Base-by-base conservation (phyloP, 345 rosid genomes). In the Lepidium didymum region DNA sequence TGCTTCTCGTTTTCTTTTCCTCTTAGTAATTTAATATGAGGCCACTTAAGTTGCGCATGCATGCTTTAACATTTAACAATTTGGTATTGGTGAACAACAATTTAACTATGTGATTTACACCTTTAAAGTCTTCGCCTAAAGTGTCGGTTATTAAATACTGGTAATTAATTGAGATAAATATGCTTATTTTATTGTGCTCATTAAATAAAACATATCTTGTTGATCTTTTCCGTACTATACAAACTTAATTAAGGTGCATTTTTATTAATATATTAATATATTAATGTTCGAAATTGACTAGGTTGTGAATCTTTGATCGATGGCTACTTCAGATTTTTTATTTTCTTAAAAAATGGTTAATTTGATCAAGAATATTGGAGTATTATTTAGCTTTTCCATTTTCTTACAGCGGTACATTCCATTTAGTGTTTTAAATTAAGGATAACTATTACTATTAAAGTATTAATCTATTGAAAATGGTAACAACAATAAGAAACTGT, bases 31-130 rank as follows among this genome's bases (percentile, higher is more conserved):
- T 62, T 21, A 16, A 45, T 27, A 55, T 56, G 70, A 47, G 56
- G 41, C 15, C 15, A 71, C 57, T 69, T 63, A 72, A 70, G 68
- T 53, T 54, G 75, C 75, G 75, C 75, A 56, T 72, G 76, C 70
- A 64, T 37, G 51, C 51, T 55, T 63, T 46, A 46, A 25, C 47
- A 70, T 62, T 70, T 53, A 42, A 70, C 21, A 61, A 62, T 10
- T 41, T 60, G 53, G 41, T 15, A 25, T 7, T 5, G 49, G 73
- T 45, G 21, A 19, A 25, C 21, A 31, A 44, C 8, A 7, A 43
- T 44, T 34, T 36, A 23, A 46, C 65, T 68, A 56, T 45, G 42
- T 4, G 45, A 55, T 10, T n/a, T n/a, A 45, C 19, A 46, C 47
- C 31, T 68, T 46, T 36, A 7, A n/a, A 29, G 42, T 21, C 19